Percentiles rank a stretch among this genome's conserved stretches.
Evolutionary conservation across 805 yeast genomes (phyloP).

Genomic region (Zygoascus ofunaensis): DNA sequence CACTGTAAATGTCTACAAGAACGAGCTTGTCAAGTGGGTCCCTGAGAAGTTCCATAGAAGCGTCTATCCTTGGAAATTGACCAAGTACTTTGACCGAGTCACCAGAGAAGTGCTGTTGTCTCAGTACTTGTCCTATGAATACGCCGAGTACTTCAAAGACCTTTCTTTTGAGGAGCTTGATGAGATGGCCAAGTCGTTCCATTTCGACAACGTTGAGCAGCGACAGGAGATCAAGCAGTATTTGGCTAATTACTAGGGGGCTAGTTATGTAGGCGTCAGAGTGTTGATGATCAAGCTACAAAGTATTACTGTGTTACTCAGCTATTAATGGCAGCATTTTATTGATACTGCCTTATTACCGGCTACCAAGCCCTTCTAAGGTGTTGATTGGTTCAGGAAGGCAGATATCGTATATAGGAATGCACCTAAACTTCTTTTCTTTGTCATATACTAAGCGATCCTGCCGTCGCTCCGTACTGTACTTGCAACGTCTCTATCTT

Average conservation of each 20-base stretch:
- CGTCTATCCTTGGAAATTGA: constrained; percentile 38
- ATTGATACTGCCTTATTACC: no score
- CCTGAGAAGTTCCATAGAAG: constrained; percentile 35
- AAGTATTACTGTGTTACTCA: no score
- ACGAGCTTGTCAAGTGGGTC: constrained; percentile 31
- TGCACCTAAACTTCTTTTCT: no score
- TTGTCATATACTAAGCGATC: no score
- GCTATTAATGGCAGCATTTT: no score
- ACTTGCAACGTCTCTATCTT: neutral
- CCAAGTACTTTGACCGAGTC: constrained; percentile 34
- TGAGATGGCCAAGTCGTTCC: constrained; percentile 43
- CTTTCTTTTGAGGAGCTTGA: constrained; percentile 39
- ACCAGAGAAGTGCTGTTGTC: constrained; percentile 37
- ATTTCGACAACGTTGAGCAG: constrained; percentile 37
- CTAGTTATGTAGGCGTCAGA: no score
- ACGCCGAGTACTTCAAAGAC: constrained; percentile 36
- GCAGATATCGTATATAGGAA: no score
- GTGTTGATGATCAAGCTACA: no score
- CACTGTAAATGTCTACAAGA: constrained; percentile 31
- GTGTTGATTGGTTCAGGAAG: no score
- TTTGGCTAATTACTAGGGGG: constrained; percentile 10
- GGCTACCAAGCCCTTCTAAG: no score
- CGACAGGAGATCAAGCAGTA: constrained; percentile 35
- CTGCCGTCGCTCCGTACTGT: no score
- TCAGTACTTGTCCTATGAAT: constrained; percentile 38